Evolutionary conservation across 495 filamentous ascomycete genomes (phyloP).

Genomic region (Pseudoneurospora amorphoporcata): DNA sequence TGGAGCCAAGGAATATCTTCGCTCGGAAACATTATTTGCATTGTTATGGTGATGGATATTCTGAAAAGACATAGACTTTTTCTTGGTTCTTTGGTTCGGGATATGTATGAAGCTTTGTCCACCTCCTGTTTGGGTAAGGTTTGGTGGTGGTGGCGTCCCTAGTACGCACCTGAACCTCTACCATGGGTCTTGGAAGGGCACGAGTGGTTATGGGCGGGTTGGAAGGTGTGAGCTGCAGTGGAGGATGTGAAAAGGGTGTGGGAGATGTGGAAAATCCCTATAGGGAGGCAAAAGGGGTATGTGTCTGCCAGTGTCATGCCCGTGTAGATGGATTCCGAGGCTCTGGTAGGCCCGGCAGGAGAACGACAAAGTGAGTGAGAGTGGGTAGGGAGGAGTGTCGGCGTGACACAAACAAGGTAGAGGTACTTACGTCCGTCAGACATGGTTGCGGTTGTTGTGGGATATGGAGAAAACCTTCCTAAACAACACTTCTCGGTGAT

Average conservation of each 20-base stretch:
- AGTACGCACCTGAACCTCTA: background rate
- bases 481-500: background rate
- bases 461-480: background rate
- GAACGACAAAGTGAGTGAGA: background rate
- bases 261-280: background rate
- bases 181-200: background rate
- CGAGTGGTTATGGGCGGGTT: background rate
- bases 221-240: background rate
- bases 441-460: slow-evolving; percentile 10
- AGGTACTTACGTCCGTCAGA: slow-evolving; percentile 24
- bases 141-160: background rate
- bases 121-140: background rate
- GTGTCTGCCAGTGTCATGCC: background rate
- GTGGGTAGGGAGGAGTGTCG: background rate
- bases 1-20: background rate
- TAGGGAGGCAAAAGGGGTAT: background rate
- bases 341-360: background rate
- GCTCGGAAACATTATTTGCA: background rate
- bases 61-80: background rate
- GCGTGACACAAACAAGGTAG: background rate
- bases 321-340: background rate
- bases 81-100: background rate
- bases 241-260: background rate
- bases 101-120: background rate
- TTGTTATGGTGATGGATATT: background rate